Percentiles rank a stretch among this genome's conserved stretches.
Conservation (phyloP, 371 early-diverging fungal species). For the Actinomortierella wolfii region DNA sequence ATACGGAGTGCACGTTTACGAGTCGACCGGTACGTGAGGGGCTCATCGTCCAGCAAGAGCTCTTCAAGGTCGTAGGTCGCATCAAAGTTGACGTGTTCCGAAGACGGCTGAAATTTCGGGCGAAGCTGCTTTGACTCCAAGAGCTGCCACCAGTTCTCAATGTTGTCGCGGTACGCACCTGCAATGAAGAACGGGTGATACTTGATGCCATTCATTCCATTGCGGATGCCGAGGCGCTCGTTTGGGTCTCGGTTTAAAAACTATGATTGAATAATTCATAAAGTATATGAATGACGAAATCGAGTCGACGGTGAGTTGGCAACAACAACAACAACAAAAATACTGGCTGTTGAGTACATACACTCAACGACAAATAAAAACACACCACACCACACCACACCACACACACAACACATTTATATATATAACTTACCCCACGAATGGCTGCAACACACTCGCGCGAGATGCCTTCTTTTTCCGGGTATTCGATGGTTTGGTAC, state of each 20-base stretch:
- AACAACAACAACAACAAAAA: not conserved
- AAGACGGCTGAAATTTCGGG: conserved; percentile 50
- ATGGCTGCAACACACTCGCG: conserved; percentile 65
- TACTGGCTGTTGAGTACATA: not conserved
- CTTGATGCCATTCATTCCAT: conserved; percentile 38
- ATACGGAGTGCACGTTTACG: conserved; percentile 38
- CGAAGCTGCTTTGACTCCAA: conserved; percentile 43
- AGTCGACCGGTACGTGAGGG: conserved; percentile 62
- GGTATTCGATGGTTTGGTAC: conserved; percentile 59
- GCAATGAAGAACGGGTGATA: conserved; percentile 32
- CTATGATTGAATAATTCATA: conserved; percentile 20
- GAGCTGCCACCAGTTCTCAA: conserved; percentile 45
- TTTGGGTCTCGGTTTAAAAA: conserved; percentile 32
- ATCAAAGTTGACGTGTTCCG: conserved; percentile 87
- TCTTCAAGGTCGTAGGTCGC: conserved; percentile 96
- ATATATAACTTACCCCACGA: conserved; percentile 57
- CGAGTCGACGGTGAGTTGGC: not conserved
- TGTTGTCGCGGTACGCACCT: conserved; percentile 33
- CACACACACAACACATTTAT: too few species aligned
- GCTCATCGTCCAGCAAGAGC: conserved; percentile 90
- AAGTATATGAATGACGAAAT: conserved; percentile 1
- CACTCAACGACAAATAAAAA: not conserved
- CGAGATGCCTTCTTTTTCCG: conserved; percentile 58
- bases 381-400: too few species aligned
- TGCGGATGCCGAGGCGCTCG: conserved; percentile 27